Base-by-base conservation (phyloP, 2,329 filamentous ascomycete species). In the Phialocephala sp. region DNA sequence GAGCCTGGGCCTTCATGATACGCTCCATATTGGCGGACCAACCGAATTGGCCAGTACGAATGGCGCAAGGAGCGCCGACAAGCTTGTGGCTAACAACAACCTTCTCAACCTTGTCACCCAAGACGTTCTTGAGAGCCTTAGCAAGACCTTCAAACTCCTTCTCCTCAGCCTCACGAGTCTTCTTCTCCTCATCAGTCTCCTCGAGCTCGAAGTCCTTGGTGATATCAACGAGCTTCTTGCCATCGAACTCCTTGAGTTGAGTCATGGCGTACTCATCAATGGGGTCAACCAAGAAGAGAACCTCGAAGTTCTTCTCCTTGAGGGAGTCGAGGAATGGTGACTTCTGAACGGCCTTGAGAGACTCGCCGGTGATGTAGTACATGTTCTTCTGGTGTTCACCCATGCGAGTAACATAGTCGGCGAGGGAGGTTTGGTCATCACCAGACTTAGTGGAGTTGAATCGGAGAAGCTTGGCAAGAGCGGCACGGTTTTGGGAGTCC, bases 21-120 rank as follows among this genome's bases (percentile, higher is more conserved):
- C 95, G 95, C 89, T 99, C 95, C 95, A 99, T 99, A 89, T 99
- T 99, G 80, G 95, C 95, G 65, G 94, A 98, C 95, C 95, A 99
- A 84, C 95, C 95, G 82, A 99, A 99, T 85, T 98, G 95, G 78
- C 95, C 95, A 75, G 95, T 99, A 82, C 95, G 94, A 87, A 99
- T 98, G 80, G 95, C 95, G 83, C 95, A 98, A 78, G 95, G 95
- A 72, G 95, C 88, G 79, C 91, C 91, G 75, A 91, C 89, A 68
- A 99, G 90, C 91, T 98, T 98, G 91, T 98, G 92, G 74, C 90
- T 94, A 80, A 99, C 94, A 71, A 99, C 94, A 47, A 99, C 95
- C 91, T 99, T 99, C 92, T 99, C 95, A 73, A 99, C 95, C 89
- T 97, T 97, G 82, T 99, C 95, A 78, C 95, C 95, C 72, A 99